Evolutionary conservation across 2,329 filamentous ascomycete genomes (phyloP), one percentile per base, ranked within the genome.

Genomic region (Aspergillus candidus): DNA sequence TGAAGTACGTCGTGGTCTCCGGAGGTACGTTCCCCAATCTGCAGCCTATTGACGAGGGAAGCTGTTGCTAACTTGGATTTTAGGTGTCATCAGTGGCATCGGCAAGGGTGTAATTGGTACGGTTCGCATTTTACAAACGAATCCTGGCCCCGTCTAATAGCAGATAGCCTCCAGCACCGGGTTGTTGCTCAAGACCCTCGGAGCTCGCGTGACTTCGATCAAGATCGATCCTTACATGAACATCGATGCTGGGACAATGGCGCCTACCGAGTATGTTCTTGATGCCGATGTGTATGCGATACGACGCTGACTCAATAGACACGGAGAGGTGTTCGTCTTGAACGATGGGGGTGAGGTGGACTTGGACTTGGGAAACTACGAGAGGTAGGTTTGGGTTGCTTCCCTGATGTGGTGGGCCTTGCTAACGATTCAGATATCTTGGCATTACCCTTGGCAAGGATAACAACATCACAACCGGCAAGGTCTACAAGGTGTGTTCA

Each of bases 391-490:
- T 27, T 27, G 22, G 22, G 8, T 27, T 27, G 8, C 22, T 27
- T 27, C 22, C 7, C 7, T 27, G 22, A 27, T 27, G 6, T 27
- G 22, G 22, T 27, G 22, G 22, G 6, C 8, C 8, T 10, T 27
- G 22, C 22, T 27, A 10, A 27, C 22, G 22, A 10, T 27, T 27
- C 6, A 27, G 22, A 27, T 94, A 94, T 63, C 82, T 95, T 43
- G 83, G 84, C 60, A 83, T 91, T 53, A 86, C 83, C 43, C 76
- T 97, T 49, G 88, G 82, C 7, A 77, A 83, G 49, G 89, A 95
- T 57, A 88, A 91, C 74, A 97, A 97, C 69, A 94, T 98, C 69
- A 98, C 93, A 3, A 95, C 91, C 5, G 93, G 93, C 62, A 96
- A 97, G 74, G 88, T 97, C 56, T 97, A 96, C 71, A 27, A 27